These are phyloP conservation scores for Excoecaria agallocha DNA, from an alignment of 345 rosid species.

Conservation along the genomic window DNA sequence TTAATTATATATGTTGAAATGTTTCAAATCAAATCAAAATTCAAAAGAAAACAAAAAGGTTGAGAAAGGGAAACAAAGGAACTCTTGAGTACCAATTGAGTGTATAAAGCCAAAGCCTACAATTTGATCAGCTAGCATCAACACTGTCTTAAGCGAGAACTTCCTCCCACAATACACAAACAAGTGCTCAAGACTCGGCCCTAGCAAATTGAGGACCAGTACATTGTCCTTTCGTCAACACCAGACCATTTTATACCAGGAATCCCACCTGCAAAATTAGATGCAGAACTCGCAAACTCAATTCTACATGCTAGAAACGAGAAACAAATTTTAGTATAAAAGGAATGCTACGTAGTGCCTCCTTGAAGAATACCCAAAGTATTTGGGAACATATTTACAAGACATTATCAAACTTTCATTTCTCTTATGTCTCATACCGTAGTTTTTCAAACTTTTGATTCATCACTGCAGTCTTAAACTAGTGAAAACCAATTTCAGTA, in stretches of 20 bases:
- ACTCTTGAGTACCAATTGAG: background rate
- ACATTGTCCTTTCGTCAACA: slow-evolving; percentile 74
- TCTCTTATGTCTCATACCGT: no score
- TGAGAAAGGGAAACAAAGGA: background rate
- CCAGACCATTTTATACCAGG: slow-evolving; percentile 85
- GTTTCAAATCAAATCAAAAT: no score
- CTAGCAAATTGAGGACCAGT: slow-evolving; percentile 78
- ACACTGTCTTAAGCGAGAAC: slow-evolving; percentile 79
- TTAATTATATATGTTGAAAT: no score
- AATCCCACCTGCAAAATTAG: slow-evolving; percentile 59
- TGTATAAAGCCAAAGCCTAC: slow-evolving; percentile 26
- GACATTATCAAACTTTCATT: no score
- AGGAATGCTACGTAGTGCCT: slow-evolving; percentile 53
- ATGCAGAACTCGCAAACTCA: slow-evolving; percentile 1
- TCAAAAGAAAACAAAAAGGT: background rate
- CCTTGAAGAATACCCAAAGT: slow-evolving; percentile 38
- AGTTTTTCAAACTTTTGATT: no score
- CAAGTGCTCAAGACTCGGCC: slow-evolving; percentile 91
- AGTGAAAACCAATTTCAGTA: no score
- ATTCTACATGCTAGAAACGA: background rate
- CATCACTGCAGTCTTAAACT: no score
- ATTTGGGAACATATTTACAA: no score
- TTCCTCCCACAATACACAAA: slow-evolving; percentile 89
- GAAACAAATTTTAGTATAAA: background rate
- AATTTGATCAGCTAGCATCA: slow-evolving; percentile 94